These are phyloP conservation scores for Canariomyces notabilis DNA, from an alignment of 2,329 filamentous ascomycete genomes.

Conservation along the genomic window DNA sequence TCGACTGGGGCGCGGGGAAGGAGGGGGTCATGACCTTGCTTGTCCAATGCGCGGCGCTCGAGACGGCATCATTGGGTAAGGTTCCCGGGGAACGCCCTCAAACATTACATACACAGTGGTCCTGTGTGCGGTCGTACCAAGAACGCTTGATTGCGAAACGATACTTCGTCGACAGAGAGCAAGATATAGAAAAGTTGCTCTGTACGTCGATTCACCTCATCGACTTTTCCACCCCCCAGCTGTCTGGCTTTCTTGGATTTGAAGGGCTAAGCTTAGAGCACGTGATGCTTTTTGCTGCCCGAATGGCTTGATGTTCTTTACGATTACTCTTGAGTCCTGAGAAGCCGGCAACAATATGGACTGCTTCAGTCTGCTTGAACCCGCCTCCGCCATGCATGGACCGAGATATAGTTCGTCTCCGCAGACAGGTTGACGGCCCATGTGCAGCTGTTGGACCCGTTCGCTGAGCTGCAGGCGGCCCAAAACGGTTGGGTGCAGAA, in stretches of 20 bases:
- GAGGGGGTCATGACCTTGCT: conserved; percentile 11
- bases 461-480: conserved; percentile 23
- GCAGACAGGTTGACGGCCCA: conserved; percentile 18
- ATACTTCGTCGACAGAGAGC: too few species aligned
- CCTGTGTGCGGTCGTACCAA: too few species aligned
- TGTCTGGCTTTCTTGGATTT: too few species aligned
- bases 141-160: too few species aligned
- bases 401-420: conserved; percentile 9
- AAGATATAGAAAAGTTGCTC: too few species aligned
- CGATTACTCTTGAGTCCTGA: too few species aligned
- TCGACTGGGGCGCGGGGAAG: conserved; percentile 6
- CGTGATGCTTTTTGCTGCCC: too few species aligned
- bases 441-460: conserved; percentile 20
- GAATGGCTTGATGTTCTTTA: too few species aligned
- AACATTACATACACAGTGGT: not conserved
- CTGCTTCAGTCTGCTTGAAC: conserved; percentile 8
- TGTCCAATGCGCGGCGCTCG: conserved; percentile 2
- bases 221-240: too few species aligned
- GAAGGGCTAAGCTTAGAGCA: too few species aligned
- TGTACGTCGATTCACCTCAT: too few species aligned
- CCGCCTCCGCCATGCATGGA: conserved; percentile 17
- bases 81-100: too few species aligned
- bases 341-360: not conserved
- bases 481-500: conserved; percentile 25
- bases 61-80: not conserved